Conservation (phyloP, 2,329 filamentous ascomycete genomes). For the Alternaria brassicae region DNA sequence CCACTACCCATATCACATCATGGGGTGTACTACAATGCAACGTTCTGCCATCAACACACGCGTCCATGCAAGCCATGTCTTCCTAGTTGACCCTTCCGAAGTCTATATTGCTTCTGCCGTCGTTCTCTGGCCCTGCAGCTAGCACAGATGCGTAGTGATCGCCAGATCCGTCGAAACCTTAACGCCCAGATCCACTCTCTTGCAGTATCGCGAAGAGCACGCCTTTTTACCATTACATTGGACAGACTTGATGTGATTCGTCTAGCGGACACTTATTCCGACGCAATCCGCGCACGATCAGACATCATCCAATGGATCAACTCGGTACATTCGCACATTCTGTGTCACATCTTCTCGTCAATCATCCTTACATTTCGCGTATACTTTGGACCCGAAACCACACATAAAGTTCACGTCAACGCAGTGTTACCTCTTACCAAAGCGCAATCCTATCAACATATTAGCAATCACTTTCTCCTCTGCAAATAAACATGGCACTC, state of each 20-base stretch:
- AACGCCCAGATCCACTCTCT: background rate
- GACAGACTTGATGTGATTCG: conserved; percentile 1
- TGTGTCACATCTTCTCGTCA: background rate
- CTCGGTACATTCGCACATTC: background rate
- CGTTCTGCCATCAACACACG: background rate
- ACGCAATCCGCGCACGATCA: background rate
- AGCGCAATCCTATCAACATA: background rate
- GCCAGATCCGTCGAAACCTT: conserved; percentile 1
- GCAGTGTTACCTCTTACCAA: background rate
- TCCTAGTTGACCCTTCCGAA: background rate
- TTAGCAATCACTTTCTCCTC: background rate
- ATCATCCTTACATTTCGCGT: background rate
- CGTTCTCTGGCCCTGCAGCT: background rate
- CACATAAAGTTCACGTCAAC: background rate
- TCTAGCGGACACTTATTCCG: background rate
- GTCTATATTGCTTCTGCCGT: conserved; percentile 3
- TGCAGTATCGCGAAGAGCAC: conserved; percentile 2
- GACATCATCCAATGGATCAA: background rate
- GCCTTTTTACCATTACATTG: background rate
- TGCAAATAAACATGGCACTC: background rate
- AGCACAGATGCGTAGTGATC: background rate
- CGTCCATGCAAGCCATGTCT: background rate
- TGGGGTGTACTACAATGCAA: background rate
- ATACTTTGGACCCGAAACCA: background rate
- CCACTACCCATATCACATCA: background rate